These are phyloP conservation scores for Rhipidocladum racemiflorum DNA, from an alignment of 176 grass and related monocot species.

Conservation along the genomic window DNA sequence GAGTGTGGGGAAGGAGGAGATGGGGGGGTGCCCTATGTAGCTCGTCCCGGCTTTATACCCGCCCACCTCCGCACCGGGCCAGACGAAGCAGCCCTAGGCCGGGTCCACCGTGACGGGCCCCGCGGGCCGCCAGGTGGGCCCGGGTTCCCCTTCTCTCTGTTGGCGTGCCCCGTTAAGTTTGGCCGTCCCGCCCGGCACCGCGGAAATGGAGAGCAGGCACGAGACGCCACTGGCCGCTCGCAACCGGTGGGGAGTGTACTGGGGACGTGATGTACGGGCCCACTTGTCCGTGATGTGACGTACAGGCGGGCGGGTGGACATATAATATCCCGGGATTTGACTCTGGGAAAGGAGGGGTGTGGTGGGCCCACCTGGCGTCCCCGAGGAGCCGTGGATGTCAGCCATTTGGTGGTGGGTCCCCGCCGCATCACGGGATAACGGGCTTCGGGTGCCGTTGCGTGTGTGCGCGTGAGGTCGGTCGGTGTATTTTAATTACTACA, in stretches of 20 bases:
- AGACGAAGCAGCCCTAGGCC: neutral
- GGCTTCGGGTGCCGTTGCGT: no score
- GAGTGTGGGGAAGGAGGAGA: neutral
- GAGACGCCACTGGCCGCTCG: slow-evolving; percentile 6
- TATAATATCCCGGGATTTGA: slow-evolving; percentile 17
- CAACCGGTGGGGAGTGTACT: neutral
- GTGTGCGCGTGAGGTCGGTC: neutral
- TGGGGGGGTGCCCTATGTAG: no score
- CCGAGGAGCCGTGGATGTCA: neutral
- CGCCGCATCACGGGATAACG: slow-evolving; percentile 23
- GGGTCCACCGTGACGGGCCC: neutral
- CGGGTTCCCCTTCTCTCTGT: neutral
- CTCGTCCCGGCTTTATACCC: slow-evolving; percentile 26
- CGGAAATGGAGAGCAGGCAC: no score
- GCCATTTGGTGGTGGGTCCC: slow-evolving; percentile 28
- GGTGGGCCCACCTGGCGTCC: neutral
- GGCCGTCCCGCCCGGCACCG: no score
- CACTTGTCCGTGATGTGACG: neutral
- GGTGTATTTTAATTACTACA: neutral
- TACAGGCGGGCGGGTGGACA: neutral
- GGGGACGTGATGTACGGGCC: neutral
- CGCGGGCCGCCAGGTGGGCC: slow-evolving; percentile 19
- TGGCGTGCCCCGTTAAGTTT: slow-evolving; percentile 40
- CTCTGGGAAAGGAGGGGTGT: neutral
- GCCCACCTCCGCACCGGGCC: neutral